phyloP scores from a whole-genome alignment of 495 filamentous ascomycete genomes.

The Hypoxylon fragiforme region DNA sequence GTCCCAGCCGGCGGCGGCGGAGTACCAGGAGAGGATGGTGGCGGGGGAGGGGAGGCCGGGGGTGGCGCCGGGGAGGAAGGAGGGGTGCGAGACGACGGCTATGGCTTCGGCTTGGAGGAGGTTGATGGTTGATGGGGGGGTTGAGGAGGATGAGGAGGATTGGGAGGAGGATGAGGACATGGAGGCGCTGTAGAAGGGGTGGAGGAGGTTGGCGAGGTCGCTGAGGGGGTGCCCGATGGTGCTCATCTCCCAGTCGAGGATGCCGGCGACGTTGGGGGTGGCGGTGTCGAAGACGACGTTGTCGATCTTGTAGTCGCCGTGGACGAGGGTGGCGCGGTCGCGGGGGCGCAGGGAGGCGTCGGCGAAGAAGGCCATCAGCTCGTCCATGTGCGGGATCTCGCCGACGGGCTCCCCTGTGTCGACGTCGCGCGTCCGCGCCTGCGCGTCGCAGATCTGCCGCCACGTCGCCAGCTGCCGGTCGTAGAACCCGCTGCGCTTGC shows the following conservation, averaged over 20 bases:
- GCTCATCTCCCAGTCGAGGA: constrained; percentile 97
- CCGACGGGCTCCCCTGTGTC: constrained; percentile 78
- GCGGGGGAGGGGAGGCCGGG: constrained; percentile 75
- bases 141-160: constrained; percentile 31
- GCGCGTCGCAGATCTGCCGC: constrained; percentile 71
- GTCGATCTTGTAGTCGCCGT: constrained; percentile 98
- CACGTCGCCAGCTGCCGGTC: constrained; percentile 84
- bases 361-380: constrained; percentile 77
- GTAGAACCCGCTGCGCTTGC: constrained; percentile 79
- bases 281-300: constrained; percentile 93
- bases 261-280: constrained; percentile 85
- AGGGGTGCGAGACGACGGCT: constrained; percentile 40
- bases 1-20: constrained; percentile 70
- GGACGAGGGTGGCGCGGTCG: constrained; percentile 78
- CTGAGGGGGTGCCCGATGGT: constrained; percentile 93
- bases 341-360: constrained; percentile 69
- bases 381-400: constrained; percentile 76
- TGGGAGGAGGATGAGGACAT: constrained; percentile 35
- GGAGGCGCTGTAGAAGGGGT: constrained; percentile 61
- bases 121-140: no score
- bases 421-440: constrained; percentile 73
- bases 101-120: no score
- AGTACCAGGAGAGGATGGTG: constrained; percentile 77
- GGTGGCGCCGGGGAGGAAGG: constrained; percentile 63
- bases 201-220: constrained; percentile 79